A percentile compares a stretch with the other conserved stretches of the same genome.
phyloP scores from a whole-genome alignment of 768 basidiomycete species.

The Solioccasus polychromus region DNA sequence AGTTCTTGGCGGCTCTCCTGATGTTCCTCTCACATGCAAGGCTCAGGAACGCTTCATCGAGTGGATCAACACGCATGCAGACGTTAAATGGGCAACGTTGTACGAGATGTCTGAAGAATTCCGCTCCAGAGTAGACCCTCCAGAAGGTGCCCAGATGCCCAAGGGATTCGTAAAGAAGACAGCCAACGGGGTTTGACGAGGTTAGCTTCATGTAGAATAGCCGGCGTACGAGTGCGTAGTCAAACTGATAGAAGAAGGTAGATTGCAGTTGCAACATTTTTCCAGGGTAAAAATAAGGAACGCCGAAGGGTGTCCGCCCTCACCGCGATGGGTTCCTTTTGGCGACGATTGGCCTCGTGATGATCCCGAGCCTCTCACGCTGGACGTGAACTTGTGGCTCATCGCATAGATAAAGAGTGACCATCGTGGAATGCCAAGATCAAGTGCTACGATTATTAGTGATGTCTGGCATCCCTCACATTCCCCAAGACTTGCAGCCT shows the following conservation, averaged over 20 bases:
- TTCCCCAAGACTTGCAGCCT: conserved; percentile 8
- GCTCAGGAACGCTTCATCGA: conserved; percentile 67
- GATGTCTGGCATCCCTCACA: conserved; percentile 11
- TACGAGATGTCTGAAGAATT: conserved; percentile 65
- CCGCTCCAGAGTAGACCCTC: conserved; percentile 48
- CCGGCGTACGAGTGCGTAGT: neutral
- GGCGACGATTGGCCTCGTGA: conserved; percentile 1
- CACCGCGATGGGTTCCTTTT: neutral
- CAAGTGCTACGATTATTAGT: too few species aligned
- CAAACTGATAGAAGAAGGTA: too few species aligned
- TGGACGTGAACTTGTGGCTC: neutral
- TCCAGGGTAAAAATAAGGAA: neutral
- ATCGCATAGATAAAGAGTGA: conserved; percentile 12
- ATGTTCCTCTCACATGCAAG: neutral
- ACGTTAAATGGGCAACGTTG: conserved; percentile 70
- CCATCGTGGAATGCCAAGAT: neutral
- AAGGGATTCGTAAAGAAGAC: conserved; percentile 30
- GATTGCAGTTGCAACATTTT: too few species aligned
- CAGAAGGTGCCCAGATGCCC: conserved; percentile 55
- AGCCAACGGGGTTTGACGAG: neutral
- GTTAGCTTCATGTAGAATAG: conserved; percentile 8
- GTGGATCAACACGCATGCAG: conserved; percentile 68
- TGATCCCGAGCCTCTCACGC: conserved; percentile 7
- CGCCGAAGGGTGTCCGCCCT: conserved; percentile 6
- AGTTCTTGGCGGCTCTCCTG: conserved; percentile 8